Percentiles rank a stretch among this genome's conserved stretches.
phyloP scores from a whole-genome alignment of 2,329 filamentous ascomycete species.

The Aureobasidium sp. region DNA sequence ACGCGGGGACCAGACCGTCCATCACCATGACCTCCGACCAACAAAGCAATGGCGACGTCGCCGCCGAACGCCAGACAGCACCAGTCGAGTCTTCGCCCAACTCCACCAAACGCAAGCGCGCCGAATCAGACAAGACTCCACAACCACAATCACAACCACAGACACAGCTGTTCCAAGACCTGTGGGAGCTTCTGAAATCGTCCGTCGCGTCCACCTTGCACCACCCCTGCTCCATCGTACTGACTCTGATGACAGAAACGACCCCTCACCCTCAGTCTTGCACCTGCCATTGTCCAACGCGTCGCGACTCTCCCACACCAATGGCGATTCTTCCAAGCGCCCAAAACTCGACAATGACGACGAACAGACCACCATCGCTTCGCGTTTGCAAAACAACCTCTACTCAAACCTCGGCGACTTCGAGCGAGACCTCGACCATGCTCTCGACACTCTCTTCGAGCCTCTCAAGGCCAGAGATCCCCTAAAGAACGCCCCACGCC shows the following conservation, averaged over 20 bases:
- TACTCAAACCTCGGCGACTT: constrained; percentile 24
- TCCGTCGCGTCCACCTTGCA: constrained; percentile 18
- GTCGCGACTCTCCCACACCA: constrained; percentile 18
- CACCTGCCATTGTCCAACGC: constrained; percentile 27
- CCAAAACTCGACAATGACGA: constrained; percentile 31
- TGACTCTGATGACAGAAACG: constrained; percentile 22
- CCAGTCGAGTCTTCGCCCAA: background rate
- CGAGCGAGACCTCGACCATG: constrained; percentile 33
- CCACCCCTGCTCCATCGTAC: background rate
- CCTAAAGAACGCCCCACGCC: constrained; percentile 12
- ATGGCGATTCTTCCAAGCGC: constrained; percentile 38
- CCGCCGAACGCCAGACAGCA: constrained; percentile 15
- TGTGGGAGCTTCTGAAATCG: constrained; percentile 34
- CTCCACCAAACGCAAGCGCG: constrained; percentile 35
- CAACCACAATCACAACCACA: constrained; percentile 23
- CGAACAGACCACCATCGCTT: constrained; percentile 29
- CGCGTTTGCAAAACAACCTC: constrained; percentile 28
- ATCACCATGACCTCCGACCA: background rate
- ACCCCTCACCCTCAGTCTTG: constrained; percentile 39
- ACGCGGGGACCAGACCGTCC: constrained; percentile 1
- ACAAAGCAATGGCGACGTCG: background rate
- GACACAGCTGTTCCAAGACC: constrained; percentile 28
- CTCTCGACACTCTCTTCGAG: constrained; percentile 30
- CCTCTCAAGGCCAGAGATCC: constrained; percentile 24
- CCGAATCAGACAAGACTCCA: constrained; percentile 28